phyloP scores from a whole-genome alignment of 2,329 filamentous ascomycete species.

The Byssochlamys sp. region DNA sequence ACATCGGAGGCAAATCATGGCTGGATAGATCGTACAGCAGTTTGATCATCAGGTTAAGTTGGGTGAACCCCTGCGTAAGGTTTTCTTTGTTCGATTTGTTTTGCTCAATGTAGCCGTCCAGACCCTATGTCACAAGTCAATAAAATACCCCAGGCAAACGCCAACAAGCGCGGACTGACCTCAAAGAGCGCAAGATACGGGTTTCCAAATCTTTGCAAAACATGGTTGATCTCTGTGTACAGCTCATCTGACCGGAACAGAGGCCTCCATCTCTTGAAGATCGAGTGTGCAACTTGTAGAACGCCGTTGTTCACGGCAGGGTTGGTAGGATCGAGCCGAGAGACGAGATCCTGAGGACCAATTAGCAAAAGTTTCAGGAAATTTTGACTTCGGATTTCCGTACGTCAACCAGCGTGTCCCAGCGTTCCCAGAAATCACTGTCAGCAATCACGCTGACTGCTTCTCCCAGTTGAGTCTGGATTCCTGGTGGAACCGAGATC shows the following conservation, averaged over 20 bases:
- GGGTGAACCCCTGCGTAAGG: constrained; percentile 70
- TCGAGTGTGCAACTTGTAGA: constrained; percentile 92
- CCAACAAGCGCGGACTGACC: constrained; percentile 36
- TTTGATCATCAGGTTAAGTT: constrained; percentile 79
- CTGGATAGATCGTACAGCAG: constrained; percentile 94
- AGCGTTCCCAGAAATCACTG: constrained; percentile 91
- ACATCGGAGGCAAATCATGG: constrained; percentile 87
- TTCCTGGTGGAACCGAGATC: constrained; percentile 76
- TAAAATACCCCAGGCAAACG: constrained; percentile 4
- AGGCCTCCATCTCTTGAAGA: constrained; percentile 91
- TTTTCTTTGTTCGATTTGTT: constrained; percentile 65
- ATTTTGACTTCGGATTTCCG: constrained; percentile 11
- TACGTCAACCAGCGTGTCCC: constrained; percentile 88
- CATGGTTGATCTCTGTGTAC: constrained; percentile 93
- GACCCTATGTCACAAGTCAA: constrained; percentile 23
- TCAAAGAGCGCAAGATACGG: constrained; percentile 74
- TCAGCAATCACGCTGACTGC: constrained; percentile 95
- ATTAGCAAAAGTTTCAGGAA: background rate
- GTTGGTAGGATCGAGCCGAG: constrained; percentile 71
- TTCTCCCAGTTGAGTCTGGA: constrained; percentile 90
- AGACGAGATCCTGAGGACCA: constrained; percentile 69
- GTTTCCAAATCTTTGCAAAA: constrained; percentile 70
- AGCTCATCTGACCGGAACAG: constrained; percentile 87
- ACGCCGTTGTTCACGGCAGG: constrained; percentile 84
- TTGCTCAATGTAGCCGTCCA: constrained; percentile 53